Evolutionary conservation across 345 rosid genomes (phyloP), one percentile per base, ranked within the genome.

Genomic region (Arabidopsis arenosa): DNA sequence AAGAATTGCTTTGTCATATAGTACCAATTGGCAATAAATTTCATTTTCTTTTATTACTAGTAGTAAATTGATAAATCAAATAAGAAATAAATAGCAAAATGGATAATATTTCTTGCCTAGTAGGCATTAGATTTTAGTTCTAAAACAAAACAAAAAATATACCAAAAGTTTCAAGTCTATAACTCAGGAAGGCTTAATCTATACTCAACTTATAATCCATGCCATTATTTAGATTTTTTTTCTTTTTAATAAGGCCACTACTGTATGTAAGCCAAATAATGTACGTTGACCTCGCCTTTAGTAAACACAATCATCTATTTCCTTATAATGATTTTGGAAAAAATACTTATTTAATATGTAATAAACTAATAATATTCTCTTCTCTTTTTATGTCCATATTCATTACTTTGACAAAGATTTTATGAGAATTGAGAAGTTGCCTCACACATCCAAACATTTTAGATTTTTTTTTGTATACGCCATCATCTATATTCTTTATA

Each of bases 181-280:
- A 54, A 36, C 52, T 39, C 36, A 66, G 33, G 73, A 59, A 67
- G 74, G 74, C 79, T 13, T 75, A 39, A 49, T 15, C 36, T 49
- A 48, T 39, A 36, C 51, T 66, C 14, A 11, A 65, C 32, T 45
- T 17, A 28, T 10, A 12, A 36, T 49, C 54, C 44, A 40, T 30
- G 68, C 14, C 68, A 49, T 39, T 41, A 40, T 30, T 23, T 40
- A 9, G 39, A n/a, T 23, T 39, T 66, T 66, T 37, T 13, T 21
- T 66, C 59, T 66, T 40, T 66, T 11, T 36, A 57, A 4, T 66
- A 66, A 66, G 66, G 43, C 30, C 44, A 43, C 15, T 12, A 39
- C 1, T 41, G 40, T 35, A 26, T 45, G 7, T 5, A 44, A 44
- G 49, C 35, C 32, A 39, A 74, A 55, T 33, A 55, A 54, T 18